Conservation (phyloP, 495 filamentous ascomycete species). For the Aspergillus affinis region DNA sequence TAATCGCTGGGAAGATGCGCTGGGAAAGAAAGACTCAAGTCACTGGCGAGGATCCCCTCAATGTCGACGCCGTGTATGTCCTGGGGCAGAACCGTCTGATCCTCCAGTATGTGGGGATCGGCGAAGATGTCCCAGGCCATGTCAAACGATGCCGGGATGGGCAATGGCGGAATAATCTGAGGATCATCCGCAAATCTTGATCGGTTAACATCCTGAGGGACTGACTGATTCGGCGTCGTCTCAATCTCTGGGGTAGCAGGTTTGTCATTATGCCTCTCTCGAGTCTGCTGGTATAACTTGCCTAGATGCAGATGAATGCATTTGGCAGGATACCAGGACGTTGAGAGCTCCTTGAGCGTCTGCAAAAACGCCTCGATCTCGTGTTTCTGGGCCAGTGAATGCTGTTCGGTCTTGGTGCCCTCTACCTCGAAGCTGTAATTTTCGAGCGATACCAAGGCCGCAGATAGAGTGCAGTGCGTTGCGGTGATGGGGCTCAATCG, state of each 20-base stretch:
- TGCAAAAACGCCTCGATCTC: not conserved
- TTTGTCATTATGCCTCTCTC: not conserved
- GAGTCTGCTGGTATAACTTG: not conserved
- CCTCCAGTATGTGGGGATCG: not conserved
- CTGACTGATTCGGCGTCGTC: not conserved
- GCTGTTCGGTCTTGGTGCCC: too few relatives aligned
- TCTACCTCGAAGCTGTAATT: too few relatives aligned
- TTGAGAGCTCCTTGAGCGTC: not conserved
- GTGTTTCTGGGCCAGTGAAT: too few relatives aligned
- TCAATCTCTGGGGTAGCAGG: not conserved
- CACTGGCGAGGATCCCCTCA: not conserved
- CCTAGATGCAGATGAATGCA: not conserved
- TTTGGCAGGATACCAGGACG: not conserved
- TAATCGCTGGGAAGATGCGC: not conserved
- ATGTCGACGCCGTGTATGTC: not conserved
- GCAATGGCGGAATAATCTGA: not conserved
- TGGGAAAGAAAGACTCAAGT: not conserved
- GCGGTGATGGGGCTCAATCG: conserved; percentile 30
- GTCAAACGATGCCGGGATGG: too few relatives aligned
- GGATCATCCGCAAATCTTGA: too few relatives aligned
- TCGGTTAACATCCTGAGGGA: not conserved
- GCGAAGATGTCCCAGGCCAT: not conserved
- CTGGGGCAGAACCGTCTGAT: not conserved
- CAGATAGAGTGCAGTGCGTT: conserved; percentile 30
- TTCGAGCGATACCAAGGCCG: conserved; percentile 18